Conservation (phyloP, 2,329 filamentous ascomycete species). For the Xylariaceae sp. region DNA sequence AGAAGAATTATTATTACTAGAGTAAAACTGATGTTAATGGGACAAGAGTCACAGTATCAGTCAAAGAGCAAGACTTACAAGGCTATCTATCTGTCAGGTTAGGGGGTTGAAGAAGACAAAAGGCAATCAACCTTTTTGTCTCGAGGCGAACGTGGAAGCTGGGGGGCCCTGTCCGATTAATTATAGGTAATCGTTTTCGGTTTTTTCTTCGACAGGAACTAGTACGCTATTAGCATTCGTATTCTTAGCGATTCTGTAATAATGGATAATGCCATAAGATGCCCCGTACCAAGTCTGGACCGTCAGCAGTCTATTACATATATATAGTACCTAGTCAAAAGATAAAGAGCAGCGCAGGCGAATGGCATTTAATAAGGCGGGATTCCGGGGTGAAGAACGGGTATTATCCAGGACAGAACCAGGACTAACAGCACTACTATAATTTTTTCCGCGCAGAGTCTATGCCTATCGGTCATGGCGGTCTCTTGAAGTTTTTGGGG, state of each 20-base stretch:
- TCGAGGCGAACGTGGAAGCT: background rate
- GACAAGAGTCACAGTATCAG: background rate
- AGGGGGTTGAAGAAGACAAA: slow-evolving; percentile 6
- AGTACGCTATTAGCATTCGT: background rate
- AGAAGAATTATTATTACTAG: slow-evolving; percentile 26
- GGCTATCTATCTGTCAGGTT: background rate
- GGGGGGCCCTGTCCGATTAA: slow-evolving; percentile 17
- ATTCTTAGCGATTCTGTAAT: background rate
- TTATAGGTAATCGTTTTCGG: slow-evolving; percentile 12
- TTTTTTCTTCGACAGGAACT: background rate
- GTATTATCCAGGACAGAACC: too few relatives aligned
- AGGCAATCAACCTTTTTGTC: background rate
- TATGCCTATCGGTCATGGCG: background rate
- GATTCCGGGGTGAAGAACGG: too few relatives aligned
- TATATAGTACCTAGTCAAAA: background rate
- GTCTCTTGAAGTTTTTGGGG: background rate
- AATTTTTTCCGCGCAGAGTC: too few relatives aligned
- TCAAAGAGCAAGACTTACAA: slow-evolving; percentile 16
- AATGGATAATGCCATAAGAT: background rate
- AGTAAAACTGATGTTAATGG: background rate
- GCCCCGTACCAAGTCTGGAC: background rate
- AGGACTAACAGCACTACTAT: too few relatives aligned
- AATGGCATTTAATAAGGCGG: too few relatives aligned
- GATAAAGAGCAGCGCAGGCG: too few relatives aligned
- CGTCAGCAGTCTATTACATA: background rate